Evolutionary conservation across 768 basidiomycete genomes (phyloP).

Genomic region (Kondoa subrosea): DNA sequence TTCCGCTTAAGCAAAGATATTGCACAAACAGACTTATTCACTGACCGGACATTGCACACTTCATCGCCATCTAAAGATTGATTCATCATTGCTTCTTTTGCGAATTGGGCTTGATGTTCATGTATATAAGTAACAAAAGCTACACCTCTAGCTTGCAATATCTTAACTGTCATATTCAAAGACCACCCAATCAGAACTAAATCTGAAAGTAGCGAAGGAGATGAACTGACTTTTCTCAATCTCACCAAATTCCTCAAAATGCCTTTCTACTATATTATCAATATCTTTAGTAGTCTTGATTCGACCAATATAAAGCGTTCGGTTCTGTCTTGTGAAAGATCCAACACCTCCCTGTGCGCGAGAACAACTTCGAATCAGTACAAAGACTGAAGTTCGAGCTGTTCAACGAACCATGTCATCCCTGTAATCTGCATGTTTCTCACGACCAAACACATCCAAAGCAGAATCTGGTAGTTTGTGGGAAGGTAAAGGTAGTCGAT

Average conservation of each 20-base stretch:
- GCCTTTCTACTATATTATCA: slow-evolving; percentile 71
- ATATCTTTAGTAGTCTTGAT: slow-evolving; percentile 76
- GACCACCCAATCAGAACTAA: background rate
- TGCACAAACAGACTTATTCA: too few species aligned
- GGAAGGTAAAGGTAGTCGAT: slow-evolving; percentile 59
- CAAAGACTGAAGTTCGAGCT: background rate
- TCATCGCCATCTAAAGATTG: slow-evolving; percentile 95
- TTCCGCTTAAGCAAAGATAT: background rate
- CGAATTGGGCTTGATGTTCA: slow-evolving; percentile 79
- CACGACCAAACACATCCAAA: slow-evolving; percentile 89
- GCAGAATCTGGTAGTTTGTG: slow-evolving; percentile 64
- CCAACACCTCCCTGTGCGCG: slow-evolving; percentile 62
- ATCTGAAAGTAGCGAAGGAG: background rate
- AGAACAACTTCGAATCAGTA: background rate
- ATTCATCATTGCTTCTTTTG: slow-evolving; percentile 97
- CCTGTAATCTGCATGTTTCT: slow-evolving; percentile 91
- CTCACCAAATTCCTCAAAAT: slow-evolving; percentile 91
- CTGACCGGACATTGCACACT: slow-evolving; percentile 74
- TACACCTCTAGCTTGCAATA: slow-evolving; percentile 82
- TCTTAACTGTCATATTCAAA: slow-evolving; percentile 44
- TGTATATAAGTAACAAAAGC: slow-evolving; percentile 89
- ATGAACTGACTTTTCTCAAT: slow-evolving; percentile 61
- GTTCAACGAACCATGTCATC: slow-evolving; percentile 58
- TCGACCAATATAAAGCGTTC: slow-evolving; percentile 83
- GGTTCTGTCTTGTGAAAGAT: slow-evolving; percentile 80